phyloP scores from a whole-genome alignment of 1,284 basidiomycete species.

The Sanguinoderma infundibulare region DNA sequence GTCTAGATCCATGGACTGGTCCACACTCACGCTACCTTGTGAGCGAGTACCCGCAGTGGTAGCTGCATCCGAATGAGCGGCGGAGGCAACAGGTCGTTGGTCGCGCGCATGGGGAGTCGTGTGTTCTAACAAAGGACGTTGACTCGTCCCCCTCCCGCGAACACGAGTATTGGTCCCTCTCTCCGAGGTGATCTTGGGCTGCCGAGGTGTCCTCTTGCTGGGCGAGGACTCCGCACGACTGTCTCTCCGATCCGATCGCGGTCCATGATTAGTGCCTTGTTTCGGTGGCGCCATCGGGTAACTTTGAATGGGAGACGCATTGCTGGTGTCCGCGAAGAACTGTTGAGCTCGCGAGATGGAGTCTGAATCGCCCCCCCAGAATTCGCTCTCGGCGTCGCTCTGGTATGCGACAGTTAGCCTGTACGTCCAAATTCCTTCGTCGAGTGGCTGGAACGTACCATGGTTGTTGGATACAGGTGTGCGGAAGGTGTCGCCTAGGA shows the following conservation, averaged over 20 bases:
- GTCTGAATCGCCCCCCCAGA: conserved; percentile 8
- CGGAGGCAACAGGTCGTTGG: neutral
- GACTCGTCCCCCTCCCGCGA: neutral
- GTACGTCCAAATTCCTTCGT: neutral
- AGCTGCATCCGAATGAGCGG: neutral
- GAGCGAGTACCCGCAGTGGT: neutral
- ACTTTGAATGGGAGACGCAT: neutral
- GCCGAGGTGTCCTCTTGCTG: neutral
- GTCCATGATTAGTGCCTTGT: too few relatives aligned
- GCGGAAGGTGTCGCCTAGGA: neutral
- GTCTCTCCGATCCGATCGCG: neutral
- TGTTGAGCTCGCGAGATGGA: neutral
- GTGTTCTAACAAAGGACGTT: too few relatives aligned
- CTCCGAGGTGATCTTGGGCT: neutral
- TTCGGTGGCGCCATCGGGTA: neutral
- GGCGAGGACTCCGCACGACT: neutral
- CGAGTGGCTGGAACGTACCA: neutral
- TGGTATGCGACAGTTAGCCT: neutral
- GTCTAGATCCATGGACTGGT: neutral
- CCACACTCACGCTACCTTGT: neutral
- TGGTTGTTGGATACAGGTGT: neutral
- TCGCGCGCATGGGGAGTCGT: neutral
- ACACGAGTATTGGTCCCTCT: neutral
- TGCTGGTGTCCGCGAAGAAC: neutral
- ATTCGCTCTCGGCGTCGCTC: conserved; percentile 10